A percentile compares a stretch with the other conserved stretches of the same genome.
These are phyloP conservation scores for Coniferiporia weirii DNA, from an alignment of 1,284 basidiomycete species.

Conservation along the genomic window DNA sequence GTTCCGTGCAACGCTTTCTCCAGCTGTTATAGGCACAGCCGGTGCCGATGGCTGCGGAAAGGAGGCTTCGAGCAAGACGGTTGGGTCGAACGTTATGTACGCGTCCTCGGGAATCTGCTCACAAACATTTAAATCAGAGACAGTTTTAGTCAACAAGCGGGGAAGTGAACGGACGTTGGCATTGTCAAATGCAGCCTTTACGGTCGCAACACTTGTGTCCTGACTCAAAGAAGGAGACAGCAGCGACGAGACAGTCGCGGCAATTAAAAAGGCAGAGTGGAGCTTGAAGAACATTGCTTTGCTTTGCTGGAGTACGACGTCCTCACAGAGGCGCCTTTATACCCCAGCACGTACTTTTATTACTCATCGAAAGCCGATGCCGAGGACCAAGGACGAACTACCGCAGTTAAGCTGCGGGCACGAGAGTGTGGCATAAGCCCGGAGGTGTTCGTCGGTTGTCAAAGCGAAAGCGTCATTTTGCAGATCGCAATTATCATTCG, in stretches of 20 bases:
- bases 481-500: too few species aligned
- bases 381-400: too few species aligned
- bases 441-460: too few species aligned
- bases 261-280: not conserved
- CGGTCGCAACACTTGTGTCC: conserved; percentile 27
- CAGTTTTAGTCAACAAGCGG: not conserved
- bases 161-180: conserved; percentile 25
- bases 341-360: not conserved
- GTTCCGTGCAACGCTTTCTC: conserved; percentile 13
- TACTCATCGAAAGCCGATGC: too few species aligned
- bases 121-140: not conserved
- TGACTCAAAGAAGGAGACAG: conserved; percentile 25
- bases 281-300: not conserved
- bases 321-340: not conserved
- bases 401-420: too few species aligned
- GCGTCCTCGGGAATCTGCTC: conserved; percentile 13
- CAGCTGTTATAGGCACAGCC: conserved; percentile 9
- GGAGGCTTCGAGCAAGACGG: conserved; percentile 10
- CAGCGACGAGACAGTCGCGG: conserved; percentile 7
- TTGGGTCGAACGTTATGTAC: conserved; percentile 14
- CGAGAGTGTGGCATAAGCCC: too few species aligned
- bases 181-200: conserved; percentile 28
- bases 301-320: not conserved
- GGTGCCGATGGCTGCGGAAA: conserved; percentile 10
- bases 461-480: too few species aligned